phyloP scores from a whole-genome alignment of 1,284 basidiomycete species.

The Boletus hoseneyae region DNA sequence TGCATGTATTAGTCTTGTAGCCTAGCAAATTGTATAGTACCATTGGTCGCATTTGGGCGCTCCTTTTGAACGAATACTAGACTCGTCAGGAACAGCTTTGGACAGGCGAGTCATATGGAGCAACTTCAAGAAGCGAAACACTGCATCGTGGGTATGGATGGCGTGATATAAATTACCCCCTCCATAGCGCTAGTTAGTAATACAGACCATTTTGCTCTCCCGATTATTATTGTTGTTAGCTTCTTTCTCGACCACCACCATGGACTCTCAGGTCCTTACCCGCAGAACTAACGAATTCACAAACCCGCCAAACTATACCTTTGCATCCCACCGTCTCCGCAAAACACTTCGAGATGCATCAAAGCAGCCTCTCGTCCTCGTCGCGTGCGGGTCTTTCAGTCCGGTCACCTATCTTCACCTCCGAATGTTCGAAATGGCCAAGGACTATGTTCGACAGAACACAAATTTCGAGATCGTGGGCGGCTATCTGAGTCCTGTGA shows the following conservation, averaged over 20 bases:
- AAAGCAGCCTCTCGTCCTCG: constrained; percentile 72
- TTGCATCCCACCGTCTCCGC: constrained; percentile 62
- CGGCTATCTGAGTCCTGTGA: constrained; percentile 93
- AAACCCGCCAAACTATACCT: constrained; percentile 61
- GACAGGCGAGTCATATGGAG: too few species aligned
- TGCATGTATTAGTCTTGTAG: constrained; percentile 24
- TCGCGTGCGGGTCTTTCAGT: constrained; percentile 80
- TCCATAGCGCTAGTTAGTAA: not conserved
- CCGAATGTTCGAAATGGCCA: constrained; percentile 98
- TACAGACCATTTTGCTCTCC: not conserved
- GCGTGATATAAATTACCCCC: constrained; percentile 12
- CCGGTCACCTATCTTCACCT: constrained; percentile 81
- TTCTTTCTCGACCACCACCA: constrained; percentile 20
- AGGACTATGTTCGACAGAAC: constrained; percentile 90
- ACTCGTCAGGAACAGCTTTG: too few species aligned
- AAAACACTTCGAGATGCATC: constrained; percentile 55
- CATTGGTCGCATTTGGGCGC: not conserved
- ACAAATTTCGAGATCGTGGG: constrained; percentile 93
- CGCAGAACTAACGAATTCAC: constrained; percentile 35
- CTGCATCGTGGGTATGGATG: constrained; percentile 1
- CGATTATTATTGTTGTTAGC: constrained; percentile 3
- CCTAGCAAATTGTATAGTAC: constrained; percentile 26
- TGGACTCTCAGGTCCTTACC: constrained; percentile 24
- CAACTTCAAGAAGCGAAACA: too few species aligned
- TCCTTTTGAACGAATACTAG: too few species aligned